These are phyloP conservation scores for Micromonas pusilla DNA, from an alignment of 139 green algal species.

Conservation along the genomic window DNA sequence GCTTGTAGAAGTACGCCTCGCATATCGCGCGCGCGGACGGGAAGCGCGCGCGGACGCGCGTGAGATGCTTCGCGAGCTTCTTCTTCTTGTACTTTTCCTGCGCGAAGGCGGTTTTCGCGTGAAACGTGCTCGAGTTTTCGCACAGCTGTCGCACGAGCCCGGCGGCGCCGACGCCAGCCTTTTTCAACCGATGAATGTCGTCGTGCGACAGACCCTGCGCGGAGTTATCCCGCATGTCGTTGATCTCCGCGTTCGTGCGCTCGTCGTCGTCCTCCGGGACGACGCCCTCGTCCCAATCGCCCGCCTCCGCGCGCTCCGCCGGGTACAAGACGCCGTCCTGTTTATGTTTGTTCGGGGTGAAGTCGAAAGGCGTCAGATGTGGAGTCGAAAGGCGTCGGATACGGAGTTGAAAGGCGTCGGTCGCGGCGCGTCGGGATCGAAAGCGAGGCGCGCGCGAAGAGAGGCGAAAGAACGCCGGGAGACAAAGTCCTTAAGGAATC, in stretches of 20 bases:
- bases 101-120: conserved; percentile 27
- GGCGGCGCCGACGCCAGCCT: not conserved
- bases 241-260: conserved; percentile 17
- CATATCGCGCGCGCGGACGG: conserved; percentile 11
- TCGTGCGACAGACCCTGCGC: conserved; percentile 22
- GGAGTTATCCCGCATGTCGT: conserved; percentile 1
- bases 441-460: too few relatives aligned
- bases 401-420: too few relatives aligned
- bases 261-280: not conserved
- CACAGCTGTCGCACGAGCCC: conserved; percentile 6
- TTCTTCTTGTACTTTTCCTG: conserved; percentile 33
- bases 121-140: conserved; percentile 18
- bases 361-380: too few relatives aligned
- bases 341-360: too few relatives aligned
- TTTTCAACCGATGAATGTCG: conserved; percentile 14
- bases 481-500: too few relatives aligned
- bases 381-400: too few relatives aligned
- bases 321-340: not conserved
- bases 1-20: conserved; percentile 32
- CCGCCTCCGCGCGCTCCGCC: not conserved
- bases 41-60: not conserved
- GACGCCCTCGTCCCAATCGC: not conserved
- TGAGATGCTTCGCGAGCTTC: conserved; percentile 29
- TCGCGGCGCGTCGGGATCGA: too few relatives aligned
- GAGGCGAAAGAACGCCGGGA: too few relatives aligned